Evolutionary conservation across 176 grass and related monocot species (phyloP).

Genomic region (Echinochloa phyllopogon): DNA sequence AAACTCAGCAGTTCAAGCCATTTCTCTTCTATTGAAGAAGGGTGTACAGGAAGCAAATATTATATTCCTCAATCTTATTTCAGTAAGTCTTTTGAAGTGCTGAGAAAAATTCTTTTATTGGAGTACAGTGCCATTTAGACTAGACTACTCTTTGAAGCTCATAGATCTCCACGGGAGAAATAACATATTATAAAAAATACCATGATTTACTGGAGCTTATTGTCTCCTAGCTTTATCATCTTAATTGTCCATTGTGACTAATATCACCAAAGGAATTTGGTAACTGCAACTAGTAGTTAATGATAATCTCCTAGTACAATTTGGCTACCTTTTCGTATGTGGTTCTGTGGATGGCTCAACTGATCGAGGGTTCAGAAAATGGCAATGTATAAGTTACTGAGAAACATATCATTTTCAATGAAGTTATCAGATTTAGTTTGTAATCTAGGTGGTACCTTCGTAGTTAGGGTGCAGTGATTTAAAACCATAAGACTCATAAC

Average conservation of each 20-base stretch:
- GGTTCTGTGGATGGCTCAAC: background rate
- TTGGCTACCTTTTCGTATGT: background rate
- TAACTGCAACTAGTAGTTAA: conserved; percentile 14
- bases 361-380: background rate
- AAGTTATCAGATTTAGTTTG: background rate
- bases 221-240: conserved; percentile 13
- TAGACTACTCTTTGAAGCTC: background rate
- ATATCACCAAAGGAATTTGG: conserved; percentile 18
- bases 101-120: conserved; percentile 17
- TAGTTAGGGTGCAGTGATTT: background rate
- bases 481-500: background rate
- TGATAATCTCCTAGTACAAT: conserved; percentile 7
- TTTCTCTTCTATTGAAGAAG: conserved; percentile 79
- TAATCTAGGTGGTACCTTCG: background rate
- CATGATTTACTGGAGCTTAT: conserved; percentile 12
- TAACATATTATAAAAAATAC: background rate
- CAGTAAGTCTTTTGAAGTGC: conserved; percentile 58
- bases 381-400: background rate
- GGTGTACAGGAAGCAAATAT: conserved; percentile 92
- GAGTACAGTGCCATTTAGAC: background rate
- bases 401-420: background rate
- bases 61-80: conserved; percentile 95
- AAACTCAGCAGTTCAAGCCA: conserved; percentile 92
- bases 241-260: background rate
- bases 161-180: background rate